Base-by-base conservation (phyloP, 257 asterid species). In the Petrea volubilis region DNA sequence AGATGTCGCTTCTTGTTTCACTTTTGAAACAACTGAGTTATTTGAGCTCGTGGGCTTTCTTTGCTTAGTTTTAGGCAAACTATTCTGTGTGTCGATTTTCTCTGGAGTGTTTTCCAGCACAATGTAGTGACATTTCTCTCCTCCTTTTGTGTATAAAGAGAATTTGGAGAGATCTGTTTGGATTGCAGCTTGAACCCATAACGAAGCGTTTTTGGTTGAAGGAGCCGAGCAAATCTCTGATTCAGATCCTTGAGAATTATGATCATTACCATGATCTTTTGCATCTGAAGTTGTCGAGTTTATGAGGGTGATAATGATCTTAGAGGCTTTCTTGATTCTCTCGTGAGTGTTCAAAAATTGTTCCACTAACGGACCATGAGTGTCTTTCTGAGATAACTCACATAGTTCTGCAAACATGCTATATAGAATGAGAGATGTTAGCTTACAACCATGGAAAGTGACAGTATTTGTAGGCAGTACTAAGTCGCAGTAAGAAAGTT, bases 161-260 rank as follows among this genome's bases (percentile, higher is more conserved):
- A 94, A 90, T 67, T 77, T 85, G 44, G 96, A 85, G 71, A 94
- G 95, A 50, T 85, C 79, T 1, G 90, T 81, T 67, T 84, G 83
- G 25, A 89, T 81, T 23, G 97, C 98, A 72, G 98, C 97, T 84
- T 84, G 95, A 68, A 89, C 89, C 97, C 99, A 89, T 51, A 78
- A 64, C 20, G 85, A 77, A 31, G 95, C 90, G 59, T 79, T 86
- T 76, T 78, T 88, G 44, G 75, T 78, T 21, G 77, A 25, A 21
- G 78, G 63, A 44, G 47, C 57, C 29, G 25, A 49, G 60, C 67
- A 29, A 28, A 44, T 29, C 36, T 66, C 60, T 9, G 72, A 43
- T 58, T 57, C 74, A 2, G 64, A 75, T 31, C 64, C 71, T 68
- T 60, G 75, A 40, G 71, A 68, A 33, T 47, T 40, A 34, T 60